Base-by-base conservation (phyloP, 225 moss, liverwort and hornwort genomes). In the Antitrichia curtipendula region DNA sequence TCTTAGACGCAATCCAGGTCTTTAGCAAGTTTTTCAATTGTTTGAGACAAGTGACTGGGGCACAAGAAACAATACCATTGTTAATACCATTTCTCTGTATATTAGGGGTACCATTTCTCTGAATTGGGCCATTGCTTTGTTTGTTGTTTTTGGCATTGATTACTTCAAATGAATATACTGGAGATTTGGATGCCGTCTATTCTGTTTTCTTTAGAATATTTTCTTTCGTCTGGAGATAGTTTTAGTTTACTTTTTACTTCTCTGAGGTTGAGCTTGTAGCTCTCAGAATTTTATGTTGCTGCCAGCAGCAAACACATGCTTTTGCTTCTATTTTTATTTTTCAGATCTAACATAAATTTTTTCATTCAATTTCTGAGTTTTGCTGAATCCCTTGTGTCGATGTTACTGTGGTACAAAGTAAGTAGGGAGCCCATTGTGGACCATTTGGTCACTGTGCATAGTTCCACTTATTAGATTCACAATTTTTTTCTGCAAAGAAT, bases 21-120 rank as follows among this genome's bases (percentile, higher is more conserved):
- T 81, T 79, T 56, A 84, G 86, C 80, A 84, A 80, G 36, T 40
- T 65, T 78, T 64, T 75, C 52, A 84, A 60, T 45, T 60, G 88
- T 90, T 82, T 60, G 75, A 84, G 78, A 70, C 38, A 63, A 76
- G 84, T 82, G 40, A 61, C 73, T 32, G 49, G 78, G 72, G 72
- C 89, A 71, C 57, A 86, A 83, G 80, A 52, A 34, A 81, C 82
- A 73, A 69, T 38, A 49, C 62, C 87, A n/a, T 71, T 92, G 89
- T 89, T 72, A 71, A 91, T 90, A 90, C 61, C 36, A 54, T 84
- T 78, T 90, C 56, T 74, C 14, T 90, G 88, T 88, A 88, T 59
- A 86, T 79, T 88, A 81, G 53, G 82, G 60, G 80, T 90, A 80
- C 78, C 78, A 38, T 79, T 87, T 47, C 77, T 70, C 77, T 57